Percentiles rank a stretch among this genome's conserved stretches.
These are phyloP conservation scores for Sphagnum fallax DNA, from an alignment of 228 moss, liverwort and hornwort genomes.

Conservation along the genomic window DNA sequence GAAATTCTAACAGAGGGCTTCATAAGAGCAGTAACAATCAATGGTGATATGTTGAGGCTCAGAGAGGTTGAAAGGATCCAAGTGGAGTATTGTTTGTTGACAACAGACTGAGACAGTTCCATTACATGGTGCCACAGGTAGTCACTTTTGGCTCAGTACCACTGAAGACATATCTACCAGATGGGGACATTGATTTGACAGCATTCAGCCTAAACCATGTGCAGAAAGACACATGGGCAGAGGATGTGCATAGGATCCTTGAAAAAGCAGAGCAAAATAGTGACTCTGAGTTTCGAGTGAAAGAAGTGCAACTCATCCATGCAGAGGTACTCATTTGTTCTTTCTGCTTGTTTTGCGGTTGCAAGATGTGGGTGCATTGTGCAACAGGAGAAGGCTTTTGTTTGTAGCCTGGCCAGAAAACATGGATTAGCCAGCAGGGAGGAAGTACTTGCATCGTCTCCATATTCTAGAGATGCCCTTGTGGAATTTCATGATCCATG, in stretches of 20 bases:
- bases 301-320: conserved; percentile 42
- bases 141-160: conserved; percentile 73
- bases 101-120: no score
- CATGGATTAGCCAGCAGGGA: no score
- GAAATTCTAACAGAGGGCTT: no score
- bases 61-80: no score
- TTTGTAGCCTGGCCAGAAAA: no score
- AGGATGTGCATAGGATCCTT: conserved; percentile 31
- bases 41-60: no score
- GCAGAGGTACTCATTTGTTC: conserved; percentile 37
- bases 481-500: no score
- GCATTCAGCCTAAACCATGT: conserved; percentile 45
- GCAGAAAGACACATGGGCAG: conserved; percentile 56
- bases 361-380: background rate
- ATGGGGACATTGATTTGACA: conserved; percentile 85
- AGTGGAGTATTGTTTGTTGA: background rate
- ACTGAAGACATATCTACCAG: conserved; percentile 66
- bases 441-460: no score
- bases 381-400: no score
- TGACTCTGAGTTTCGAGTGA: conserved; percentile 43
- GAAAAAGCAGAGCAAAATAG: conserved; percentile 40
- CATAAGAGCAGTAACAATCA: no score
- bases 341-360: background rate
- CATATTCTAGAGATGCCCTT: no score
- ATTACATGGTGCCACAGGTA: conserved; percentile 28